Percentiles rank a stretch among this genome's conserved stretches.
phyloP scores from a whole-genome alignment of 2,329 filamentous ascomycete genomes.

The Hymenoscyphus linearis region DNA sequence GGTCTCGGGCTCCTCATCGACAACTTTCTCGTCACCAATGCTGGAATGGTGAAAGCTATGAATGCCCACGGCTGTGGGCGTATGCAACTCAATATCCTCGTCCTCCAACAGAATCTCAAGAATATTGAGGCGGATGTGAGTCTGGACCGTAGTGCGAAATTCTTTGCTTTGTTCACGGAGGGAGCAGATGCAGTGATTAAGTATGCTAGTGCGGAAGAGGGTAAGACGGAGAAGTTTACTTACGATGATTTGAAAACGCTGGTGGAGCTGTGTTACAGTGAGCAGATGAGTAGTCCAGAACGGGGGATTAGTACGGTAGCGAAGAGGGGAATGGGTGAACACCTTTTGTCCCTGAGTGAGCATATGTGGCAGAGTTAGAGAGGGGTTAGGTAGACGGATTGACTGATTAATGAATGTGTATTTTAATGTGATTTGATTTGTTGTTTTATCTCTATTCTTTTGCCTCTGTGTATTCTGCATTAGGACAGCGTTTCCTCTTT shows the following conservation, averaged over 20 bases:
- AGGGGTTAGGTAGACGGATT: background rate
- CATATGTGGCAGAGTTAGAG: constrained; percentile 56
- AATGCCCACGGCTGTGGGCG: constrained; percentile 78
- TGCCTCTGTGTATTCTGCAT: background rate
- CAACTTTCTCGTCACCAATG: constrained; percentile 68
- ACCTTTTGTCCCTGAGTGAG: constrained; percentile 65
- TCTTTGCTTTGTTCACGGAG: constrained; percentile 62
- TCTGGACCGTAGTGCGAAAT: constrained; percentile 58
- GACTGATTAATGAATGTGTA: background rate
- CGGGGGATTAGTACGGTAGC: constrained; percentile 63
- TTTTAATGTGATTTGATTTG: background rate
- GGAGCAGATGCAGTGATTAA: constrained; percentile 61
- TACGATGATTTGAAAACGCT: constrained; percentile 63
- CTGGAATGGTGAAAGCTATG: constrained; percentile 70
- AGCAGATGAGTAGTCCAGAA: constrained; percentile 60
- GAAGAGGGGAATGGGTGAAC: constrained; percentile 64
- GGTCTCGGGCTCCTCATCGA: constrained; percentile 77
- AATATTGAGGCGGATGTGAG: constrained; percentile 73
- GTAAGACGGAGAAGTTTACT: constrained; percentile 45
- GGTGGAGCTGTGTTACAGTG: constrained; percentile 63
- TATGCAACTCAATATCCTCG: constrained; percentile 89
- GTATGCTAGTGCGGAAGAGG: constrained; percentile 48
- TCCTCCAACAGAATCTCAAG: constrained; percentile 94
- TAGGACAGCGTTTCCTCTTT: background rate
- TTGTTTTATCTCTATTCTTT: background rate